Evolutionary conservation across 1,284 basidiomycete species (phyloP), one percentile per base, ranked within the genome.

Genomic region (Agaricales sp.): DNA sequence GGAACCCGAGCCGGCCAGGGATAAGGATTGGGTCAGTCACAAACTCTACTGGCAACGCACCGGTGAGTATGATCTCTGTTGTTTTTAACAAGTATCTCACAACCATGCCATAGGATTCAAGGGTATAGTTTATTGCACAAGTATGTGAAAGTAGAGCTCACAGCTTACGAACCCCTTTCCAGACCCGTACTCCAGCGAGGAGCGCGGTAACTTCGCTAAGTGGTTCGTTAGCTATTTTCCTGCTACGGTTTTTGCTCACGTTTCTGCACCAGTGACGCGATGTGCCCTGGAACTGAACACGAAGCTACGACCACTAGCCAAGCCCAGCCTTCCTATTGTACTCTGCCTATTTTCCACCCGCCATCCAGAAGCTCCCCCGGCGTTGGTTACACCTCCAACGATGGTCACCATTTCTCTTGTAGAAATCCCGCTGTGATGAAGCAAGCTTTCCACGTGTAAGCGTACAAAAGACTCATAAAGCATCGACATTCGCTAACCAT

Each of bases 371-470:
- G 51, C 57, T 39, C 58, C 62, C 38, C 57, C 57, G 14, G 57
- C 60, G n/a, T 35, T 35, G 30, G 78, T 1, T 74, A 82, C 54
- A 54, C 78, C 41, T 82, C 80, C 2, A 62, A 65, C 20, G 78
- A 82, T 47, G 77, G 77, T 0, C 75, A 78, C 55, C 57, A 67
- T 3, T 82, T 78, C 55, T 50, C 57, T 1, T 82, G 80, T 60
- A 68, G 66, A 48, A 80, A 80, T 58, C 80, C 80, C 0, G 65
- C 67, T 1, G 65, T 71, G 2, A 59, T 77, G 59, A 74, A 74
- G 37, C 74, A 76, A 53, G 66, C 76, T 0, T 80, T 76, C 57
- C 80, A 82, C 53, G 71, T 82, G 79, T 81, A 61, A 13, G 76
- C 66, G 35, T 48, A 1, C 8, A 35, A 35, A 35, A n/a, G n/a